Conservation (phyloP, 2,329 filamentous ascomycete species). For the Fusarium oxysporum region DNA sequence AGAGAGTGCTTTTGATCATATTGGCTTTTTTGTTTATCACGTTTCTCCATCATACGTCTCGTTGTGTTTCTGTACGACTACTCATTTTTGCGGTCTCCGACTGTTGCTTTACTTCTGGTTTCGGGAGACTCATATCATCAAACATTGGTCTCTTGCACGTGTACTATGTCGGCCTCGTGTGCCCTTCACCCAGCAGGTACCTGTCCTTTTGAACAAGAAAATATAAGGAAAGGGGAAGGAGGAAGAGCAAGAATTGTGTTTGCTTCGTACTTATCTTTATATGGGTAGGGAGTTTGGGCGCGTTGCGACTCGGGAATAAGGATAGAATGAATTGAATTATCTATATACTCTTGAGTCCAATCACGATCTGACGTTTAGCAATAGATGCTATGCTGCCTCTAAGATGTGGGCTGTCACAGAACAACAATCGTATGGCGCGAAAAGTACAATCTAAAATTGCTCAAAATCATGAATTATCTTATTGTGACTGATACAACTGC, state of each 20-base stretch:
- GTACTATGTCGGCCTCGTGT: constrained; percentile 2
- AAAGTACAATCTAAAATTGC: constrained; percentile 13
- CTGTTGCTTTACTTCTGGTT: constrained; percentile 14
- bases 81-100: constrained; percentile 17
- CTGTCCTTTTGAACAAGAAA: constrained; percentile 8
- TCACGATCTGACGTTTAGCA: neutral
- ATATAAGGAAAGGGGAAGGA: constrained; percentile 13
- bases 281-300: constrained; percentile 44
- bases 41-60: constrained; percentile 10
- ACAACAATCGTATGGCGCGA: neutral
- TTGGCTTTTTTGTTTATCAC: constrained; percentile 26
- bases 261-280: constrained; percentile 39
- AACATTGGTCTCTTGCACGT: constrained; percentile 2
- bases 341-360: neutral
- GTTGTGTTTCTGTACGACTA: constrained; percentile 39
- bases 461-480: constrained; percentile 37
- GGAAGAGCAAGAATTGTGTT: constrained; percentile 24
- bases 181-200: neutral
- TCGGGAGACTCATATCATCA: constrained; percentile 15
- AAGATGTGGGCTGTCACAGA: neutral
- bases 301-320: constrained; percentile 27
- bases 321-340: constrained; percentile 42
- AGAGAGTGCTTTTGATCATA: constrained; percentile 22
- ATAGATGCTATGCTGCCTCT: neutral
- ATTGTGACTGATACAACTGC: constrained; percentile 24